Percentiles rank a stretch among this genome's conserved stretches.
phyloP scores from a whole-genome alignment of 176 grass and related monocot genomes.

The Rhynchospora pubera region DNA sequence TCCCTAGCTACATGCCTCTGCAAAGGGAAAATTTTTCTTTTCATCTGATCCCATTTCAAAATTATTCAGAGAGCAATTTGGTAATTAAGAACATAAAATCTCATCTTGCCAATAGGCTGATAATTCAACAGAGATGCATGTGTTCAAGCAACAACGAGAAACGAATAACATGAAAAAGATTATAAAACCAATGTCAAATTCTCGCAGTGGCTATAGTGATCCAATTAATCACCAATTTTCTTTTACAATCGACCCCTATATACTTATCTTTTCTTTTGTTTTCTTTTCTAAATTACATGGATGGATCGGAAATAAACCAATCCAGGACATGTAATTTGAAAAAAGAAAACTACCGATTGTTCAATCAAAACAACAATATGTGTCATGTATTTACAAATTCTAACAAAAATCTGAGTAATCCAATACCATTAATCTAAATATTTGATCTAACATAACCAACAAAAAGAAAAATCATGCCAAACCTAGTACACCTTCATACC shows the following conservation, averaged over 20 bases:
- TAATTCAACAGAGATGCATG: not conserved
- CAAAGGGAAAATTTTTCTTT: not conserved
- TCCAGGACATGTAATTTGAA: not conserved
- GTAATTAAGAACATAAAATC: not conserved
- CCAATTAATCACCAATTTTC: not conserved
- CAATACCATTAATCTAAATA: not conserved
- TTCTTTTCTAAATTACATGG: not conserved
- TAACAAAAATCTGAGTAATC: not conserved
- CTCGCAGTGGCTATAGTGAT: not conserved
- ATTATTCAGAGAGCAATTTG: not conserved
- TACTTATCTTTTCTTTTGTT: no score
- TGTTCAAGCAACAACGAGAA: not conserved
- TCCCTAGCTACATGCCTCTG: not conserved
- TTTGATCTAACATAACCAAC: not conserved
- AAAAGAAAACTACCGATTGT: not conserved
- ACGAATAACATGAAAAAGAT: not conserved
- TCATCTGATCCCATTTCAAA: not conserved
- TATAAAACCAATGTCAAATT: not conserved
- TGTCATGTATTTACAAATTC: not conserved
- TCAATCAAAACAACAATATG: not conserved
- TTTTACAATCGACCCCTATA: not conserved
- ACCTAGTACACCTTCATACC: conserved; percentile 13
- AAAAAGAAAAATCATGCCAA: not conserved
- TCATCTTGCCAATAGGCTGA: not conserved
- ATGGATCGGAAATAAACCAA: not conserved